Conservation (phyloP, 2,329 filamentous ascomycete species). For the Mycosphaerella sp. region DNA sequence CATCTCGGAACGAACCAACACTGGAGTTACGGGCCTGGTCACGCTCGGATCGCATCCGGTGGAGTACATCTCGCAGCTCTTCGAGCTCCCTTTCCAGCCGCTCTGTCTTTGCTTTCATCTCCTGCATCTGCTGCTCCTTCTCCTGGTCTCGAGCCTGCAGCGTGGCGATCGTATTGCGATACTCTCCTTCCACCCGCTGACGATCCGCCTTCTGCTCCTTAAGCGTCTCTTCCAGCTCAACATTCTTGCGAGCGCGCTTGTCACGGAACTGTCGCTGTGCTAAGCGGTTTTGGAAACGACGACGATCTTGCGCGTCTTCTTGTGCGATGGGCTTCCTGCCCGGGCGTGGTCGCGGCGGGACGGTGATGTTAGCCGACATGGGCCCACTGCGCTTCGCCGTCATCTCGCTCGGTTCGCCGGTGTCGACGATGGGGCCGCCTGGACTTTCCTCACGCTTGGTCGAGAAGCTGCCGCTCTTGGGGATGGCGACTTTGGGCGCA, state of each 20-base stretch:
- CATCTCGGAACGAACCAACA: not conserved
- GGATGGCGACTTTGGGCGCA: constrained; percentile 10
- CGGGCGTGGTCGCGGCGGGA: constrained; percentile 51
- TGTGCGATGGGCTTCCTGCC: constrained; percentile 73
- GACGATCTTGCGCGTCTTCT: constrained; percentile 85
- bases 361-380: constrained; percentile 33
- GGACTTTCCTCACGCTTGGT: not conserved
- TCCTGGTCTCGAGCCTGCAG: not conserved
- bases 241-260: constrained; percentile 74
- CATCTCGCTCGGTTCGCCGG: constrained; percentile 8
- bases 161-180: constrained; percentile 3
- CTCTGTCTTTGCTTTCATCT: constrained; percentile 1
- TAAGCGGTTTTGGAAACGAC: constrained; percentile 89
- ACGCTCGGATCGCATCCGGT: not conserved
- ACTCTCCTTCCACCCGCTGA: constrained; percentile 1
- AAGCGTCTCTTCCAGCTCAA: constrained; percentile 16
- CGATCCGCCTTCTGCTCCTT: constrained; percentile 40
- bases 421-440: not conserved
- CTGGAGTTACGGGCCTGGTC: not conserved
- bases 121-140: not conserved
- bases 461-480: constrained; percentile 7
- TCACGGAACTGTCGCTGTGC: constrained; percentile 89
- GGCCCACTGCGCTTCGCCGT: constrained; percentile 29
- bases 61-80: not conserved
- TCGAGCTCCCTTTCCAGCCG: not conserved